Conservation (phyloP, 106 monocot genomes). For the Alisma plantagoaquatica region DNA sequence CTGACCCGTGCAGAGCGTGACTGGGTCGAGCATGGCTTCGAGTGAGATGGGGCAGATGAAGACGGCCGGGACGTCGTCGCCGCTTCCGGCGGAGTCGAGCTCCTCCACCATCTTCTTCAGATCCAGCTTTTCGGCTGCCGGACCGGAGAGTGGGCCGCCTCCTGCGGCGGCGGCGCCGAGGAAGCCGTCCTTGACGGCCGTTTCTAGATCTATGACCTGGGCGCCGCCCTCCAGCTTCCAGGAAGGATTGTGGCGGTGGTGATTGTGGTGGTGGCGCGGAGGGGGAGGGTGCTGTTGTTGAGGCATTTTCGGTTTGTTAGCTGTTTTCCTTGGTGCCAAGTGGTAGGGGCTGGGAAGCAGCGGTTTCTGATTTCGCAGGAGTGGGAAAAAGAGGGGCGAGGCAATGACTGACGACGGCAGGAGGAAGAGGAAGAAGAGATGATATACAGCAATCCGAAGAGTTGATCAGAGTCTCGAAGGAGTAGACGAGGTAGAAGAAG, state of each 20-base stretch:
- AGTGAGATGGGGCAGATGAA: too few relatives aligned
- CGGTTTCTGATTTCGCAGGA: too few relatives aligned
- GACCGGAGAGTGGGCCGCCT: not conserved
- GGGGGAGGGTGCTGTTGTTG: too few relatives aligned
- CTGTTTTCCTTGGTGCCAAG: too few relatives aligned
- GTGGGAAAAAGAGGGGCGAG: not conserved
- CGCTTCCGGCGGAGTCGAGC: slow-evolving; percentile 7
- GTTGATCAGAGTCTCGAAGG: not conserved
- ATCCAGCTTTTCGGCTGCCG: slow-evolving; percentile 14
- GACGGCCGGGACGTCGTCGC: too few relatives aligned
- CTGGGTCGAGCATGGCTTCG: too few relatives aligned
- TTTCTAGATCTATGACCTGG: slow-evolving; percentile 23
- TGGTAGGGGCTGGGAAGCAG: too few relatives aligned
- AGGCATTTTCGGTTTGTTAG: slow-evolving; percentile 4
- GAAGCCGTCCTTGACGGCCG: slow-evolving; percentile 18
- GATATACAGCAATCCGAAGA: not conserved
- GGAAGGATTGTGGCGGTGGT: not conserved
- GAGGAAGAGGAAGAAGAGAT: not conserved
- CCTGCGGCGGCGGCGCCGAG: slow-evolving; percentile 11
- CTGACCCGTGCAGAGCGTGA: too few relatives aligned
- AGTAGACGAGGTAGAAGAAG: slow-evolving; percentile 1
- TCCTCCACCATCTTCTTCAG: slow-evolving; percentile 17
- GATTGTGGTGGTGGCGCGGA: too few relatives aligned
- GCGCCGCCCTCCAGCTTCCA: slow-evolving; percentile 21
- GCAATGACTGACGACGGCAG: slow-evolving; percentile 2